Base-by-base conservation (phyloP, 2,329 filamentous ascomycete genomes). In the Leptographium lundbergii region DNA sequence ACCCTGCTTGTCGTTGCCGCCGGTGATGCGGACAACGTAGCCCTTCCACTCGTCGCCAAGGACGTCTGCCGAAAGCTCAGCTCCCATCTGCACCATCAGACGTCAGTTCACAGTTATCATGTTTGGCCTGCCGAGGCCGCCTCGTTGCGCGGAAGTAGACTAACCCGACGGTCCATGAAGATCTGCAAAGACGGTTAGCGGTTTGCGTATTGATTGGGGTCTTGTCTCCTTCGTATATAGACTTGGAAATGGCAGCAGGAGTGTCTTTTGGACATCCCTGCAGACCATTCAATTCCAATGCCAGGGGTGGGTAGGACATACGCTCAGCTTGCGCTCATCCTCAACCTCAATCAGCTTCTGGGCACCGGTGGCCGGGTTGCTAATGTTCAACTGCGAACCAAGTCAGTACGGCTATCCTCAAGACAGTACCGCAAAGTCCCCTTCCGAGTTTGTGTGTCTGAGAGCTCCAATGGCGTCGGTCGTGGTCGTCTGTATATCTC, bases 1-100 rank as follows among this genome's bases (percentile, higher is more conserved):
- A 82, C 94, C 94, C 85, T 99, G 95, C 90, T 99, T 99, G 89
- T 99, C 94, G 88, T 99, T 99, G 75, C 95, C 94, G 74, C 94
- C 95, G 72, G 94, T 99, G 82, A 99, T 97, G 76, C 86, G 88
- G 87, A 99, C 91, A 82, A 99, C 87, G 84, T 99, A 99, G 78
- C 94, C 94, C 85, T 96, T 96, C 89, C 95, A 99, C 81, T 99
- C 94, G 75, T 97, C 91, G 73, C 94, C 94, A 73, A 99, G 84
- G 74, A 86, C 88, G 81, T 99, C 95, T 73, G 88, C 94, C 70
- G 88, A 79, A 70, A 99, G 89, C 81, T 96, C 89, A 72, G 87
- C 84, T 73, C 89, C 89, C 89, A 94, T 94, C 81, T 86, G 72
- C 9, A 45, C 6, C 11, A 42, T n/a, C 22, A 29, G 6, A 11